Evolutionary conservation across 441 rosid species (phyloP).

Genomic region (Gossypium gossypioides): DNA sequence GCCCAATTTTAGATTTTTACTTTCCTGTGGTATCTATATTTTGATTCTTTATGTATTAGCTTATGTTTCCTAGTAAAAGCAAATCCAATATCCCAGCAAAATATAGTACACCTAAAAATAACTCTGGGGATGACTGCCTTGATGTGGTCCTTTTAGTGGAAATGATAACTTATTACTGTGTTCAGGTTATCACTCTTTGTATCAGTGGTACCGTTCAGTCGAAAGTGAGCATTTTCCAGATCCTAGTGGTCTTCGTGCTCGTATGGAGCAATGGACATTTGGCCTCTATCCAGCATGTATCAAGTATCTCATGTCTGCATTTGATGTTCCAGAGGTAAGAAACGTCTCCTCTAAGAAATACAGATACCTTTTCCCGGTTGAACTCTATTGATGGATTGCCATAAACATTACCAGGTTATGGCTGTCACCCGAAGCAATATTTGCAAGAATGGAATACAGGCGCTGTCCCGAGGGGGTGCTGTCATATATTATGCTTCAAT

Average conservation of each 20-base stretch:
- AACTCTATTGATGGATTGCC: constrained; percentile 6
- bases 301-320: constrained; percentile 97
- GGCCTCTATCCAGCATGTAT: constrained; percentile 98
- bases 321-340: constrained; percentile 93
- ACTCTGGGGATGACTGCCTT: neutral
- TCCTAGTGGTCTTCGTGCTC: constrained; percentile 94
- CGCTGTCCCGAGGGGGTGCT: constrained; percentile 78
- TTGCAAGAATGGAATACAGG: constrained; percentile 69
- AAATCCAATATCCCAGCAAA: neutral
- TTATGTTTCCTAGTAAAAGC: neutral
- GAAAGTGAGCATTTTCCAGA: constrained; percentile 96
- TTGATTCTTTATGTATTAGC: neutral
- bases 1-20: neutral
- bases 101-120: neutral
- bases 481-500: constrained; percentile 81
- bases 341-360: neutral
- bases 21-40: neutral
- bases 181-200: constrained; percentile 86
- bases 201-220: constrained; percentile 89
- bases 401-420: constrained; percentile 60
- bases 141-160: constrained; percentile 1
- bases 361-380: neutral
- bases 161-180: constrained; percentile 2
- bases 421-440: constrained; percentile 83
- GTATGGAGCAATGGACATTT: constrained; percentile 94